Evolutionary conservation across 2,329 filamentous ascomycete genomes (phyloP), one percentile per base, ranked within the genome.

Genomic region (Aspergillus melleus): DNA sequence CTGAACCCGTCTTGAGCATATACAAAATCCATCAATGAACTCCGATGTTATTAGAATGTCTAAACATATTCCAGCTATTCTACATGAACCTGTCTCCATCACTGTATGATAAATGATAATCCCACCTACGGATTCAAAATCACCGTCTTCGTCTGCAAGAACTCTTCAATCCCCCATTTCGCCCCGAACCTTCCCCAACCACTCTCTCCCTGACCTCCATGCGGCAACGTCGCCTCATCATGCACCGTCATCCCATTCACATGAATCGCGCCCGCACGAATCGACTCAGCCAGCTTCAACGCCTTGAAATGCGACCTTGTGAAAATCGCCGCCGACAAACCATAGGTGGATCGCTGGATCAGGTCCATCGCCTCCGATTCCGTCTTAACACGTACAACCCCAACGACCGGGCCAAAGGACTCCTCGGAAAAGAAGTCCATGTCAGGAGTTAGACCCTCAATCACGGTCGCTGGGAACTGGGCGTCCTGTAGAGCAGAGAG

Each of bases 171-270:
- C 0, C 84, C 84, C 36, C 55, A 61, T 2, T 72, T 61, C 0
- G 78, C 75, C 57, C 82, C 82, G 69, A 88, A 88, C 2, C 86
- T 71, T 0, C 86, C 86, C 63, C 79, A 87, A 0, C 86, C 87
- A 52, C 84, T 86, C 2, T 77, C 71, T 73, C 88, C 88, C 47
- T 78, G 77, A 3, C 87, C 87, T 12, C 88, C 87, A 68, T 89
- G 87, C 0, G 87, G 86, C 60, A 89, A 72, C 0, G 73, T 75
- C 6, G 80, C 49, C 32, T 66, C 62, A 50, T 64, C 62, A 54
- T 70, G 71, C 2, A 70, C 64, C 30, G 60, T 68, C 46, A 66
- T 68, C 12, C 51, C 57, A 22, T 73, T 72, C 11, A 72, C 61
- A 58, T 72, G 70, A 1, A 73, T 66, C 12, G 69, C 65, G 0